Evolutionary conservation across 805 yeast genomes (phyloP).

Genomic region (Candida insectorum): DNA sequence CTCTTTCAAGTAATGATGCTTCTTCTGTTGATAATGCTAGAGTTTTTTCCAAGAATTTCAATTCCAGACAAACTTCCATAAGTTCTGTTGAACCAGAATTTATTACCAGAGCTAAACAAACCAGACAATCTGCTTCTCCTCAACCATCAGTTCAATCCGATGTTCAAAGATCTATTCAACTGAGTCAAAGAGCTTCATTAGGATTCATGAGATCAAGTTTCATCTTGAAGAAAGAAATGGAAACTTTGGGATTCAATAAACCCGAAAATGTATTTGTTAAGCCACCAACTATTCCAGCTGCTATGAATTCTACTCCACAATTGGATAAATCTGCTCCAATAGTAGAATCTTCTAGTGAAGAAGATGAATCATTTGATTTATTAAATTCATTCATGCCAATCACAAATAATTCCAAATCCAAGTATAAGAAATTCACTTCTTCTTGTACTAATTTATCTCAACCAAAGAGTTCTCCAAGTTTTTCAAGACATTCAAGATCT

Average conservation of each 20-base stretch:
- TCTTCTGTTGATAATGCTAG: slow-evolving; percentile 7
- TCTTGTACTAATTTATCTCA: slow-evolving; percentile 11
- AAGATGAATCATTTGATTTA: slow-evolving; percentile 14
- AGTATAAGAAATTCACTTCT: slow-evolving; percentile 8
- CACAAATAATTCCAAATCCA: slow-evolving; percentile 5
- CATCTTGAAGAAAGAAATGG: slow-evolving; percentile 40
- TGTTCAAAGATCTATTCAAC: slow-evolving; percentile 13
- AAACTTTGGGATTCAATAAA: slow-evolving; percentile 25
- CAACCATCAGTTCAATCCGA: too few relatives aligned
- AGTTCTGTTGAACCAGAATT: slow-evolving; percentile 14
- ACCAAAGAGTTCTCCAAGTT: slow-evolving; percentile 5
- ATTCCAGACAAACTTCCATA: slow-evolving; percentile 13
- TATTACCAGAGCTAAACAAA: slow-evolving; percentile 5
- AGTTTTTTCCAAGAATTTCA: slow-evolving; percentile 9
- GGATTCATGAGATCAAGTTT: slow-evolving; percentile 44
- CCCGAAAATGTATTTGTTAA: slow-evolving; percentile 29
- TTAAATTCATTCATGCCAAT: slow-evolving; percentile 14
- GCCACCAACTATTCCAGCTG: slow-evolving; percentile 15
- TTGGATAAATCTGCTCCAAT: slow-evolving; percentile 2
- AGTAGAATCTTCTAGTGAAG: slow-evolving; percentile 6
- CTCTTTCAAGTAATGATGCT: slow-evolving; percentile 8
- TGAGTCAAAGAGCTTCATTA: slow-evolving; percentile 31
- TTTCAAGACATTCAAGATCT: slow-evolving; percentile 13
- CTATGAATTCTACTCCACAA: slow-evolving; percentile 3
- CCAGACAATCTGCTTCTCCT: neutral